phyloP scores from a whole-genome alignment of 345 rosid genomes.

The Erucastrum elatum region DNA sequence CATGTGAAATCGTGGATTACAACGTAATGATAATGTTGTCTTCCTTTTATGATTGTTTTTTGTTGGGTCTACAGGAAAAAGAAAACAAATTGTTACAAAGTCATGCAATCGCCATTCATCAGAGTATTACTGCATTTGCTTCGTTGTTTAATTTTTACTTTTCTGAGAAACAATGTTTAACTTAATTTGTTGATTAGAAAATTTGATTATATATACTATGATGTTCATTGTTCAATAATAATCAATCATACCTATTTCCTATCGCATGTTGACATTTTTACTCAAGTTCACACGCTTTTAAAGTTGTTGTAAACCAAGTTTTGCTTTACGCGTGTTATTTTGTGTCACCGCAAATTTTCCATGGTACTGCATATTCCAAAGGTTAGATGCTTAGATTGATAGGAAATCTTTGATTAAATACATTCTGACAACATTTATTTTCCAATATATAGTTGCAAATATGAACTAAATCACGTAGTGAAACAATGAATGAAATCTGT shows the following conservation, averaged over 20 bases:
- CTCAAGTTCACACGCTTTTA: constrained; percentile 13
- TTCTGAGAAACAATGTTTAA: neutral
- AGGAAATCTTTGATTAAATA: neutral
- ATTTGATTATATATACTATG: neutral
- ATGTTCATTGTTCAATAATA: constrained; percentile 7
- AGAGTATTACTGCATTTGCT: neutral
- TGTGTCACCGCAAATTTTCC: neutral
- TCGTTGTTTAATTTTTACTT: neutral
- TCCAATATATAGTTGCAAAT: neutral
- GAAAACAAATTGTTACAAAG: neutral
- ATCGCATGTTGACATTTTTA: constrained; percentile 22
- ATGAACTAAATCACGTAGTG: neutral
- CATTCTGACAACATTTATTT: neutral
- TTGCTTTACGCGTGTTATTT: neutral
- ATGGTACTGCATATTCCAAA: neutral
- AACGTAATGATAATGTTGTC: constrained; percentile 27
- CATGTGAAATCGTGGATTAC: constrained; percentile 41
- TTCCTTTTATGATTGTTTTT: constrained; percentile 31
- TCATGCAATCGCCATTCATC: constrained; percentile 9
- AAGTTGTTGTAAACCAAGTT: constrained; percentile 12
- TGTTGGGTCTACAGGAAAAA: neutral
- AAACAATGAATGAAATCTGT: neutral
- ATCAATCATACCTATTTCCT: constrained; percentile 17
- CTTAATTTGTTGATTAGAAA: neutral
- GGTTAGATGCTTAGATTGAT: neutral